These are phyloP conservation scores for Pseudogymnoascus sp. DNA, from an alignment of 2,329 filamentous ascomycete species.

Conservation along the genomic window DNA sequence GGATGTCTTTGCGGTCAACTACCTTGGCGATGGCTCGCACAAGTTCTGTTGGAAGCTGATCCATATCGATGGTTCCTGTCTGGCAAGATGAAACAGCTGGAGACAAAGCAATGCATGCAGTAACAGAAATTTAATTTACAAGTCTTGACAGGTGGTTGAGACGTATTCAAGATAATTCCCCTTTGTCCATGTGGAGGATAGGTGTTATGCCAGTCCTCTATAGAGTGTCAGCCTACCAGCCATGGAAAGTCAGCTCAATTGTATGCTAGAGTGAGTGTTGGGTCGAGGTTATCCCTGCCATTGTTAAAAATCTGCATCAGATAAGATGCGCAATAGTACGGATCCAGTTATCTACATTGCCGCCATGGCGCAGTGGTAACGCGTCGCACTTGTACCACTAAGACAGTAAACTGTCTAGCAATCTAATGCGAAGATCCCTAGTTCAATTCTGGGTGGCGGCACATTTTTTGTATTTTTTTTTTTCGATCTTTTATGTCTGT, in stretches of 20 bases:
- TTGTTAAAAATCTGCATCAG: background rate
- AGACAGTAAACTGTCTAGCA: conserved; percentile 8
- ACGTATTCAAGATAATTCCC: background rate
- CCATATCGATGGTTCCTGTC: background rate
- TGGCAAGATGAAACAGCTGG: background rate
- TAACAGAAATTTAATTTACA: background rate
- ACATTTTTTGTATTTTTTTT: background rate
- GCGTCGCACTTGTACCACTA: conserved; percentile 9
- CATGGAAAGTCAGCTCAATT: background rate
- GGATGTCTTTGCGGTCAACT: background rate
- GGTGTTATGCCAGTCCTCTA: background rate
- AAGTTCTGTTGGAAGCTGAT: background rate
- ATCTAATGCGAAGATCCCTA: conserved; percentile 8
- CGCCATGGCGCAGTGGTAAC: conserved; percentile 9
- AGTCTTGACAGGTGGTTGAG: background rate
- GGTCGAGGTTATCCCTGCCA: background rate
- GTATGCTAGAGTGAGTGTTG: too few species aligned
- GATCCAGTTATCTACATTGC: background rate
- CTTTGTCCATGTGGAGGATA: background rate
- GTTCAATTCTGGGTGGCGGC: conserved; percentile 7
- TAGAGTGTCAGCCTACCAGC: background rate
- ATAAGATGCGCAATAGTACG: background rate
- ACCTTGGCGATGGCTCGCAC: background rate
- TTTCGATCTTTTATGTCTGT: background rate
- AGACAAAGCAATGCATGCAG: background rate